Conservation (phyloP, 2,329 filamentous ascomycete genomes). For the Ceratocystiopsis minuta region DNA sequence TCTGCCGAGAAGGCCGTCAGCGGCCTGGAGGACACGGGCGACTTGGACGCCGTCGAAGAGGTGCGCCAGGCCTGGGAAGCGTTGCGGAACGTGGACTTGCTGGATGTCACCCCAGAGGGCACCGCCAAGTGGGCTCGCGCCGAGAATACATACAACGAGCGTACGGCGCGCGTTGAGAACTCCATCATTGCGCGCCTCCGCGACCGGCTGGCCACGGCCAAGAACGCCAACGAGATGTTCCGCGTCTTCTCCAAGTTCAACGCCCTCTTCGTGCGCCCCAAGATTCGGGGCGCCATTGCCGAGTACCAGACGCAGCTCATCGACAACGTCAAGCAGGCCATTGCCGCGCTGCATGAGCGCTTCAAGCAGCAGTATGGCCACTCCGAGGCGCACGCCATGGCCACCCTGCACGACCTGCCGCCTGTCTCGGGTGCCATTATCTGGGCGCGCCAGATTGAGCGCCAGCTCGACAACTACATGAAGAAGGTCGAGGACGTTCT, state of each 20-base stretch:
- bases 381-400: conserved; percentile 96
- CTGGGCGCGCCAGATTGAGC: conserved; percentile 92
- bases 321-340: conserved; percentile 93
- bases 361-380: conserved; percentile 99
- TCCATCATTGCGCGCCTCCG: conserved; percentile 90
- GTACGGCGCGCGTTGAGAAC: conserved; percentile 92
- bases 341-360: conserved; percentile 78
- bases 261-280: conserved; percentile 92
- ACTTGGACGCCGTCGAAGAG: conserved; percentile 92
- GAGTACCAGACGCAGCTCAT: conserved; percentile 98
- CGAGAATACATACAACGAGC: conserved; percentile 91
- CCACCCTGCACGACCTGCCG: conserved; percentile 84
- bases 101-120: conserved; percentile 80
- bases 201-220: conserved; percentile 84
- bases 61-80: conserved; percentile 89
- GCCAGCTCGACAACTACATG: conserved; percentile 92
- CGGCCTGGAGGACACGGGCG: conserved; percentile 72
- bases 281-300: conserved; percentile 92
- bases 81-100: conserved; percentile 81
- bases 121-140: conserved; percentile 86
- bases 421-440: conserved; percentile 95
- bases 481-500: conserved; percentile 97
- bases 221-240: conserved; percentile 99
- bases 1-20: conserved; percentile 13
- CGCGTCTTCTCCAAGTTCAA: conserved; percentile 99